Evolutionary conservation across 108 stramenopile species (phyloP).

Genomic region (Nitzschia sp.): DNA sequence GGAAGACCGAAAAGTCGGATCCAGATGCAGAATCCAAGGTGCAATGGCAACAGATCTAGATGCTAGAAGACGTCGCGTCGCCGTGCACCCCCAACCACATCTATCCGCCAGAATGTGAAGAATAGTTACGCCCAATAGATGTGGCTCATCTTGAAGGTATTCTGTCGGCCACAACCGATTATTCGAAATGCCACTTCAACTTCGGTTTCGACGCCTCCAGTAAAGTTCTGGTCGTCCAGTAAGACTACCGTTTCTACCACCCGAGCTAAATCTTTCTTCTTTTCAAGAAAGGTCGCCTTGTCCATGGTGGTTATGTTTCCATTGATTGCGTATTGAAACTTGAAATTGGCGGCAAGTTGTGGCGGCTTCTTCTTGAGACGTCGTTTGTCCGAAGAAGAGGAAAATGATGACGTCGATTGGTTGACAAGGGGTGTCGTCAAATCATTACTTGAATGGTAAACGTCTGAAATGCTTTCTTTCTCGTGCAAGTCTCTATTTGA

Average conservation of each 20-base stretch:
- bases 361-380: conserved; percentile 13
- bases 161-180: conserved; percentile 38
- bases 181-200: conserved; percentile 60
- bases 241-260: conserved; percentile 41
- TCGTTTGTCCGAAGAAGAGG: neutral
- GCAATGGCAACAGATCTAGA: too few species aligned
- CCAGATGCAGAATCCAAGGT: too few species aligned
- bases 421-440: neutral
- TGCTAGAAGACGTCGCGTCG: too few species aligned
- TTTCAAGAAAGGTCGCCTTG: conserved; percentile 28
- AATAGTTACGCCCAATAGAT: conserved; percentile 69
- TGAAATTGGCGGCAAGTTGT: conserved; percentile 34
- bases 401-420: neutral
- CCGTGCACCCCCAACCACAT: too few species aligned
- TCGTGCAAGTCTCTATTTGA: neutral
- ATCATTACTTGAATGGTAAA: too few species aligned
- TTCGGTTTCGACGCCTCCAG: conserved; percentile 37
- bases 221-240: conserved; percentile 43
- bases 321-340: conserved; percentile 57
- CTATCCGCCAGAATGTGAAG: too few species aligned
- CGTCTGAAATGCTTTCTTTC: too few species aligned
- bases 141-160: conserved; percentile 41
- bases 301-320: conserved; percentile 35
- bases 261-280: conserved; percentile 13
- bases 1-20: too few species aligned